Evolutionary conservation across 1,284 basidiomycete genomes (phyloP).

Genomic region (Porogramme epimiltina): DNA sequence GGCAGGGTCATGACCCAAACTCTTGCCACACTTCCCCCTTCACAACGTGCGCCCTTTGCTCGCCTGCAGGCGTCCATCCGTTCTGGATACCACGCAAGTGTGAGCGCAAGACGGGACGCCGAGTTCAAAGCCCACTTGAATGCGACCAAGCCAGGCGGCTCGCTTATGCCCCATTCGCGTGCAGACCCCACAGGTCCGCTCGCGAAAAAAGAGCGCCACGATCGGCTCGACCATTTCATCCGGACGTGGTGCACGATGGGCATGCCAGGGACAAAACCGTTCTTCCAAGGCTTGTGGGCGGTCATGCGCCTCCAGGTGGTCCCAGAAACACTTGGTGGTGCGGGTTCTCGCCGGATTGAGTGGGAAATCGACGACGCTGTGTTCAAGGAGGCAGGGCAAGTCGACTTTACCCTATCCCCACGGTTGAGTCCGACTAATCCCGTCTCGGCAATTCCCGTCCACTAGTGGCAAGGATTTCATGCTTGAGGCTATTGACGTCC

Average conservation of each 20-base stretch:
- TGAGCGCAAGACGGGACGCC: slow-evolving; percentile 67
- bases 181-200: slow-evolving; percentile 57
- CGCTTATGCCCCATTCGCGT: slow-evolving; percentile 68
- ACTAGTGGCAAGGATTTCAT: slow-evolving; percentile 81
- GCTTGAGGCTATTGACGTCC: slow-evolving; percentile 77
- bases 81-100: slow-evolving; percentile 72
- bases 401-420: slow-evolving; percentile 25
- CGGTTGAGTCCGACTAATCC: slow-evolving; percentile 19
- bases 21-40: slow-evolving; percentile 70
- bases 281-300: slow-evolving; percentile 78
- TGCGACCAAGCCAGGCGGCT: slow-evolving; percentile 72
- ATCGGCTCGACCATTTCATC: slow-evolving; percentile 70
- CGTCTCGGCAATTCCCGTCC: slow-evolving; percentile 20
- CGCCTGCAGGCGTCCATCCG: slow-evolving; percentile 77
- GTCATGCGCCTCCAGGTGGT: slow-evolving; percentile 73
- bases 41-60: slow-evolving; percentile 75
- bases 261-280: slow-evolving; percentile 80
- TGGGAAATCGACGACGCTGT: slow-evolving; percentile 86
- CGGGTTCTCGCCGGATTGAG: slow-evolving; percentile 63
- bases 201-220: slow-evolving; percentile 74
- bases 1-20: slow-evolving; percentile 78
- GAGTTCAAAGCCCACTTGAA: slow-evolving; percentile 78
- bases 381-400: slow-evolving; percentile 82
- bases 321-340: slow-evolving; percentile 72
- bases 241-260: slow-evolving; percentile 77